Percentiles rank a stretch among this genome's conserved stretches.
phyloP scores from a whole-genome alignment of 306 rosid genomes.

The Quercus suber region DNA sequence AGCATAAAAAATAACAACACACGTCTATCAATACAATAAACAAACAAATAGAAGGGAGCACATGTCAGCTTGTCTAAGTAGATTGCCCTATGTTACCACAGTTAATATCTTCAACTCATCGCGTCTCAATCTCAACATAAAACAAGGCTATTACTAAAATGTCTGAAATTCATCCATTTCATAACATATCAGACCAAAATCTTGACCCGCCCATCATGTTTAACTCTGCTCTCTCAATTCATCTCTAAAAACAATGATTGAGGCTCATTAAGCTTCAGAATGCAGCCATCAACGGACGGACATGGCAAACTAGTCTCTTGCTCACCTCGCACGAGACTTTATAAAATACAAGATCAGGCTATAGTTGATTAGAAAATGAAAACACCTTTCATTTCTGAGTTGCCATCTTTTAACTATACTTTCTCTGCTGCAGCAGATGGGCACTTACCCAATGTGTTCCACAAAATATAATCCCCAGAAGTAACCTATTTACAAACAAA shows the following conservation, averaged over 20 bases:
- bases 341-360: constrained; percentile 11
- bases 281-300: neutral
- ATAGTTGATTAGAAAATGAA: constrained; percentile 15
- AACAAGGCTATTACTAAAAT: neutral
- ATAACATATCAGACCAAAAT: neutral
- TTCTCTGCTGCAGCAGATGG: constrained; percentile 54
- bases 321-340: constrained; percentile 6
- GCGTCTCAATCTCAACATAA: neutral
- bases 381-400: neutral
- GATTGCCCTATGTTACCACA: neutral
- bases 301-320: constrained; percentile 13
- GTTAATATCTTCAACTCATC: neutral
- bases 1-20: neutral
- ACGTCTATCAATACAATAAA: neutral
- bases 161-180: neutral
- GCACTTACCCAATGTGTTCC: constrained; percentile 92
- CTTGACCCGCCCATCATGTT: neutral
- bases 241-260: neutral
- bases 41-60: neutral
- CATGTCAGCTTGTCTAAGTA: neutral
- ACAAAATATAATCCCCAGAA: constrained; percentile 82
- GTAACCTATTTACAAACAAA: constrained; percentile 47
- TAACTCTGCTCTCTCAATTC: neutral
- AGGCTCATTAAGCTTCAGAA: neutral
- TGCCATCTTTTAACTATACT: constrained; percentile 29